Evolutionary conservation across 2,329 filamentous ascomycete genomes (phyloP), one percentile per base, ranked within the genome.

Genomic region (Rutstroemia sydowiana): DNA sequence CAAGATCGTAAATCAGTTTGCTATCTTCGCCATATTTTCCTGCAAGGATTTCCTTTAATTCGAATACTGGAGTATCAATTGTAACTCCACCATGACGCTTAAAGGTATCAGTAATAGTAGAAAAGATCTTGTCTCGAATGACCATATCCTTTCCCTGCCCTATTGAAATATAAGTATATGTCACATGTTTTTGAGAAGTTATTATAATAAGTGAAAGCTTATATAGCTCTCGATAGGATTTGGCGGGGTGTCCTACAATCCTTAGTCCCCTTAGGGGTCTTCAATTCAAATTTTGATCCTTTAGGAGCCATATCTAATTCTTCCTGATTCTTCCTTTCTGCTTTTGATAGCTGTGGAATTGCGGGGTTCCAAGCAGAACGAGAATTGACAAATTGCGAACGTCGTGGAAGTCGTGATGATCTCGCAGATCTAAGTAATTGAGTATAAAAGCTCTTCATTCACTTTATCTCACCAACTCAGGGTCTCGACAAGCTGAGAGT

Each of bases 1-100:
- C 83, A 58, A 93, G 77, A 67, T 95, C 87, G 71, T 95, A 95
- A 71, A 95, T 95, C 68, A 95, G 84, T 70, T 92, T 92, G 65
- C 84, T 88, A 70, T 95, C 89, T 73, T 95, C 89, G 67, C 89
- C 89, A 73, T 95, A 95, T 74, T 95, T 95, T 55, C 88, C 89
- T 18, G 88, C 78, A 36, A 95, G 78, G 58, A 95, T 92, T 62
- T 95, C 88, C 67, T 85, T 85, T 56, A 93, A 75, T 70, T 95
- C 89, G 66, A 95, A 95, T 55, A 93, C 88, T 58, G 78, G 81
- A 53, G 87, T 93, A 70, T 91, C 87, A 59, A 93, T 82, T 56
- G 85, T 84, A 55, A 86, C 83, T 57, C 79, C 88, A 67, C 87
- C 88, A 73, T 92, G 86, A 63, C 85, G 84, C 72, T 90, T 89